Percentiles rank a stretch among this genome's conserved stretches.
Conservation (phyloP, 495 filamentous ascomycete species). For the Lophiotrema nucula region DNA sequence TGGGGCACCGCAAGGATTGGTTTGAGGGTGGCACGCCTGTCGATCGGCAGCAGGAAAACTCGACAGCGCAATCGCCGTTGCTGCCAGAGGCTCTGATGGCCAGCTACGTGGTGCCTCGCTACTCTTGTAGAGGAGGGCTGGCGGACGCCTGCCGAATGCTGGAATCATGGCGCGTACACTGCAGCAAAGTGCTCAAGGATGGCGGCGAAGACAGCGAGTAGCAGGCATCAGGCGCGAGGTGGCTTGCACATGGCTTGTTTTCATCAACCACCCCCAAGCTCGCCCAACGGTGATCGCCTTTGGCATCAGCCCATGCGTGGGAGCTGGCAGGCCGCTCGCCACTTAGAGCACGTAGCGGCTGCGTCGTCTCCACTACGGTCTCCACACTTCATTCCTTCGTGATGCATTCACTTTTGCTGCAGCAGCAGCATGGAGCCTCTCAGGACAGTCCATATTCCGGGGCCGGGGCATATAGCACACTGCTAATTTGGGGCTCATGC, state of each 20-base stretch:
- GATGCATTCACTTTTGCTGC: background rate
- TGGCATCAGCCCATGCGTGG: background rate
- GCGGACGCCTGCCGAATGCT: constrained; percentile 17
- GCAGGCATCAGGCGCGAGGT: too few species aligned
- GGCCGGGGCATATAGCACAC: background rate
- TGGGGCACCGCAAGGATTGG: too few species aligned
- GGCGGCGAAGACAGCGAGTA: too few species aligned
- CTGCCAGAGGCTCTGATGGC: too few species aligned
- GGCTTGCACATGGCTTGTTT: constrained; percentile 12
- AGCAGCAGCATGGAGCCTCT: too few species aligned
- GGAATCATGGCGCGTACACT: constrained; percentile 19
- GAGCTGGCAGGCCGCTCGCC: background rate
- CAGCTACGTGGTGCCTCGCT: too few species aligned
- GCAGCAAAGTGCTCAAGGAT: too few species aligned
- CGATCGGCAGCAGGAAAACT: too few species aligned
- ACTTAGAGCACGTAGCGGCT: too few species aligned
- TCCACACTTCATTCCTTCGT: background rate
- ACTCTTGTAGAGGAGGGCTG: too few species aligned
- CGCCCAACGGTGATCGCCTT: constrained; percentile 23
- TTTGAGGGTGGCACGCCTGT: too few species aligned
- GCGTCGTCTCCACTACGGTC: background rate
- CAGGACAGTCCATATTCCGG: constrained; percentile 11
- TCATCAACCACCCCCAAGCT: constrained; percentile 18
- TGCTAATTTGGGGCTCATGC: constrained; percentile 10
- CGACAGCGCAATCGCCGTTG: too few species aligned